Evolutionary conservation across 768 basidiomycete genomes (phyloP).

Genomic region (Lentinula detonsa): DNA sequence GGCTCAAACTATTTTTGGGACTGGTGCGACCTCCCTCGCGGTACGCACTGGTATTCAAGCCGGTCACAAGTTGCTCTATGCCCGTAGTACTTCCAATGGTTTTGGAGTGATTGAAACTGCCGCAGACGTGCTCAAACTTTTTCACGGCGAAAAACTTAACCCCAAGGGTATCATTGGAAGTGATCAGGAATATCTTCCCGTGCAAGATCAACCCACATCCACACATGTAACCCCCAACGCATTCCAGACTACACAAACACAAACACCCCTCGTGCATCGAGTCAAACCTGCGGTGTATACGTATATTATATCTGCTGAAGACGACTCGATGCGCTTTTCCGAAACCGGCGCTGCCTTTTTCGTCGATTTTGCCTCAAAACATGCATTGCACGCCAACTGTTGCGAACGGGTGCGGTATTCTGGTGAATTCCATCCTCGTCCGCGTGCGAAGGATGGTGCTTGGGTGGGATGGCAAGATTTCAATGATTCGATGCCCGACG

Average conservation of each 20-base stretch:
- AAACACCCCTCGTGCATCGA: conserved; percentile 26
- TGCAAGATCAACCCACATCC: not conserved
- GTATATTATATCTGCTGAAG: conserved; percentile 73
- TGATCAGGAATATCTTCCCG: not conserved
- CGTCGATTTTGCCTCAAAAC: conserved; percentile 82
- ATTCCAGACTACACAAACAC: not conserved
- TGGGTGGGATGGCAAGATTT: conserved; percentile 54
- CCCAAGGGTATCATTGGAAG: conserved; percentile 1
- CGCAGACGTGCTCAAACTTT: conserved; percentile 41
- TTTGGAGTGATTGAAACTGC: conserved; percentile 52
- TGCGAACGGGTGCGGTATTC: conserved; percentile 61
- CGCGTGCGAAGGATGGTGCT: conserved; percentile 24
- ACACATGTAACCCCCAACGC: no score
- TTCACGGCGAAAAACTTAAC: conserved; percentile 17
- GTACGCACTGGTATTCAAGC: conserved; percentile 69
- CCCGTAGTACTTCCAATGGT: conserved; percentile 53
- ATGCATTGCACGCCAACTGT: conserved; percentile 79
- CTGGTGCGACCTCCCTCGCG: conserved; percentile 52
- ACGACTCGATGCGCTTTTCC: conserved; percentile 75
- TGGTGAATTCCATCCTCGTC: conserved; percentile 80
- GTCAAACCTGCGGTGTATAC: conserved; percentile 84
- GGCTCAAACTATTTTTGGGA: conserved; percentile 61
- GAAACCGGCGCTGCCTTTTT: conserved; percentile 87
- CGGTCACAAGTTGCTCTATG: conserved; percentile 70
- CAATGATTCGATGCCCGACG: conserved; percentile 46